Base-by-base conservation (phyloP, 441 rosid species). In the Populus tomentosa region DNA sequence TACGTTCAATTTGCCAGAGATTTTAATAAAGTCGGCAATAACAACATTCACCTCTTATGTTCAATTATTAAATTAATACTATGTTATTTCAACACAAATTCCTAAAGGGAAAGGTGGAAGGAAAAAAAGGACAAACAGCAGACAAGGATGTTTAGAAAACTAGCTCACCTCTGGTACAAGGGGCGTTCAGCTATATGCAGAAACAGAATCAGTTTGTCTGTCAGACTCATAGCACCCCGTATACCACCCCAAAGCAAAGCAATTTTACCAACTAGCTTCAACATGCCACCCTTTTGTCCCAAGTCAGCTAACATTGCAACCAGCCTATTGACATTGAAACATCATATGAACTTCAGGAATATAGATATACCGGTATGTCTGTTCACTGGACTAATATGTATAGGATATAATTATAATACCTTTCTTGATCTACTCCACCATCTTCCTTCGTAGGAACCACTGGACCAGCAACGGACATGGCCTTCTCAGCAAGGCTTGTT, bases 241-340 rank as follows among this genome's bases (percentile, higher is more conserved):
- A 96, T 83, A 74, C 99, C 99, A 85, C 98, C 99, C 99, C 99
- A 96, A 81, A 96, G 98, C 89, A 96, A 82, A 75, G 99, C 99
- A 86, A 92, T 70, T 86, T 96, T 96, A 65, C 97, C 93, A 82
- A 96, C 91, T 76, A 97, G 89, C 87, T 50, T 90, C 86, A 94
- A 74, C 79, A 94, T 82, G 79, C 99, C 99, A 80, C 99, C 99
- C 87, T 81, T 94, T 86, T 97, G 98, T 75, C 97, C 99, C 86
- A 89, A 82, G 73, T 90, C 97, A 64, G 97, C 87, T 81, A 97
- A 82, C 93, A 94, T 88, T 13, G 97, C 89, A 56, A 96, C 99
- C 79, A 96, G 80, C 86, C 99, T 96, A 89, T 81, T 77, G 71
- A 78, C 42, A 77, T 30, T 66, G 65, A 64, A 75, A 74, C 61